phyloP scores from a whole-genome alignment of 2,329 filamentous ascomycete genomes.

The Xylaria sp. region DNA sequence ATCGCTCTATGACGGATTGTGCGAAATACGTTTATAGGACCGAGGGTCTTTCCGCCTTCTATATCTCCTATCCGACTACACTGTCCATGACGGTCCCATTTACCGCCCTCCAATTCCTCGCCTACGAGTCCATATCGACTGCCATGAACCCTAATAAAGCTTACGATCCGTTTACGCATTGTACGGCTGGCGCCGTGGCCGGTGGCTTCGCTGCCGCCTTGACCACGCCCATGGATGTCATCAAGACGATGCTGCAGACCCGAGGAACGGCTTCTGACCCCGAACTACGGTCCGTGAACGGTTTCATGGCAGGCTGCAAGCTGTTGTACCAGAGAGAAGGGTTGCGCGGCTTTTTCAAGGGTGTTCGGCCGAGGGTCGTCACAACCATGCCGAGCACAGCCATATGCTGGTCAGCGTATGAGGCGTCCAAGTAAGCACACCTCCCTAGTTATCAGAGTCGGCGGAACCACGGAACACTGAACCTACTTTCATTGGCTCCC shows the following conservation, averaged over 20 bases:
- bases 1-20: conserved; percentile 87
- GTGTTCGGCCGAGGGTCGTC: conserved; percentile 87
- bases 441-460: background rate
- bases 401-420: conserved; percentile 93
- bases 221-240: conserved; percentile 96
- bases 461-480: conserved; percentile 1
- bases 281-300: conserved; percentile 86
- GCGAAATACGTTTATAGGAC: conserved; percentile 86
- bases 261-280: conserved; percentile 82
- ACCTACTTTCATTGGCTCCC: conserved; percentile 12
- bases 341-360: conserved; percentile 88
- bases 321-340: conserved; percentile 88
- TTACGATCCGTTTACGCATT: conserved; percentile 95
- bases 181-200: conserved; percentile 88
- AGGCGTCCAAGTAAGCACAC: conserved; percentile 72
- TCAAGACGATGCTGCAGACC: conserved; percentile 97
- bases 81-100: conserved; percentile 99
- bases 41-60: conserved; percentile 92
- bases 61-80: conserved; percentile 97
- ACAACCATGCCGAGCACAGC: conserved; percentile 99
- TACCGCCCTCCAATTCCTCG: conserved; percentile 95
- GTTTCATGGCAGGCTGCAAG: conserved; percentile 79
- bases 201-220: conserved; percentile 93
- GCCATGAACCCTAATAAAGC: conserved; percentile 85
- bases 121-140: conserved; percentile 96